A percentile compares a stretch with the other conserved stretches of the same genome.
Evolutionary conservation across 345 rosid species (phyloP).

Genomic region (Ricinus communis): DNA sequence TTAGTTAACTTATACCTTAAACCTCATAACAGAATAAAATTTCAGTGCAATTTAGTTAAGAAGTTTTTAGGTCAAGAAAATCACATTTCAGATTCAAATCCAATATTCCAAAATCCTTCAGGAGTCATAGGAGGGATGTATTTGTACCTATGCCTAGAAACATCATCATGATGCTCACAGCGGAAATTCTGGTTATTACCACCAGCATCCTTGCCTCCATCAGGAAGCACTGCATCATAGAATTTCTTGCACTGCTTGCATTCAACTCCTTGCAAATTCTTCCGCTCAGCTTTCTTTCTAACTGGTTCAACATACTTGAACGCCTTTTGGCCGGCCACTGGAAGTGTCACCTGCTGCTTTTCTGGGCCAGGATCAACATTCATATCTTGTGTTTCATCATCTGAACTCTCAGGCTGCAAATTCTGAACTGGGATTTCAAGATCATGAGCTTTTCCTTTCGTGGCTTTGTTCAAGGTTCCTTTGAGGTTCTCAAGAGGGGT

Average conservation of each 20-base stretch:
- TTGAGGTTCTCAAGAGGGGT: slow-evolving; percentile 69
- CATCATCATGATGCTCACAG: slow-evolving; percentile 93
- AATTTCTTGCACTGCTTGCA: slow-evolving; percentile 97
- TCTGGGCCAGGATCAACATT: slow-evolving; percentile 41
- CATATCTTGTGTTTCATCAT: slow-evolving; percentile 78
- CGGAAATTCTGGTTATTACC: slow-evolving; percentile 39
- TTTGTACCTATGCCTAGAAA: slow-evolving; percentile 87
- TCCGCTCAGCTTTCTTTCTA: slow-evolving; percentile 73
- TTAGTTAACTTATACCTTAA: not conserved
- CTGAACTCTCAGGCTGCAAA: slow-evolving; percentile 37
- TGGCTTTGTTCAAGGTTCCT: slow-evolving; percentile 41
- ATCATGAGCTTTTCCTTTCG: slow-evolving; percentile 34
- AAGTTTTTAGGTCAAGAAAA: slow-evolving; percentile 6
- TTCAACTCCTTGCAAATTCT: slow-evolving; percentile 66
- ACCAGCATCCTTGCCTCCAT: slow-evolving; percentile 33
- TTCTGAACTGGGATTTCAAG: slow-evolving; percentile 11
- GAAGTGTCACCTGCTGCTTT: slow-evolving; percentile 38
- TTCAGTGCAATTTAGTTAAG: not conserved
- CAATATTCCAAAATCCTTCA: slow-evolving; percentile 96
- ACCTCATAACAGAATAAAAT: not conserved
- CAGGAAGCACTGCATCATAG: slow-evolving; percentile 82
- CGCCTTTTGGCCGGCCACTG: slow-evolving; percentile 40
- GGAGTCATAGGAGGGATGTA: slow-evolving; percentile 85
- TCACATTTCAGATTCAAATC: slow-evolving; percentile 92
- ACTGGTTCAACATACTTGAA: slow-evolving; percentile 79